Percentiles rank a stretch among this genome's conserved stretches.
Evolutionary conservation across 2,329 filamentous ascomycete genomes (phyloP).

Genomic region (Colletotrichum neosansevieriae): DNA sequence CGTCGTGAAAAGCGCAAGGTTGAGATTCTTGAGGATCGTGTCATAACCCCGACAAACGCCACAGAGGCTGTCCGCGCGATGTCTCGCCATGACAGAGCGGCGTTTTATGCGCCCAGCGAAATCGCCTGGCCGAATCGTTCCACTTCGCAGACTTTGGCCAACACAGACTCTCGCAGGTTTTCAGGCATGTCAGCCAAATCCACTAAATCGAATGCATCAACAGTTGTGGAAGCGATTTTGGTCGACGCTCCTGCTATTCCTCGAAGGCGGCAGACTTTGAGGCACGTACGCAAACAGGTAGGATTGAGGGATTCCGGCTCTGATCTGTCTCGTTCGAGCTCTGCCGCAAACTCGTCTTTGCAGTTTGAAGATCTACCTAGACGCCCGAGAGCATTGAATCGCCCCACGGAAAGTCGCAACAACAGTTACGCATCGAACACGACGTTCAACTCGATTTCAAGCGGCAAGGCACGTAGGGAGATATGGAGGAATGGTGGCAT

Average conservation of each 20-base stretch:
- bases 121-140: conserved; percentile 48
- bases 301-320: conserved; percentile 61
- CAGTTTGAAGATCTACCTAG: conserved; percentile 47
- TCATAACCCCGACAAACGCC: conserved; percentile 64
- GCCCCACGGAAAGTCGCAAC: conserved; percentile 48
- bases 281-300: conserved; percentile 70
- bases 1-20: conserved; percentile 45
- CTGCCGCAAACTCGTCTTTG: conserved; percentile 54
- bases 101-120: conserved; percentile 53
- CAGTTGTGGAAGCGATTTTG: conserved; percentile 69
- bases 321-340: conserved; percentile 56
- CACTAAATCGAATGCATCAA: conserved; percentile 65
- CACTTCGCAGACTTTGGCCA: conserved; percentile 54
- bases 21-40: conserved; percentile 61
- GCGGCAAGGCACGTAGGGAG: conserved; percentile 67
- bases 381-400: conserved; percentile 47
- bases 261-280: conserved; percentile 65
- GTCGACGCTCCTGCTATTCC: conserved; percentile 60
- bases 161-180: conserved; percentile 60
- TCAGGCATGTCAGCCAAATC: conserved; percentile 68
- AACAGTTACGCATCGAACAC: conserved; percentile 64
- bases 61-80: conserved; percentile 62
- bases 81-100: conserved; percentile 57
- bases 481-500: conserved; percentile 71
- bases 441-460: conserved; percentile 64